A percentile compares a stretch with the other conserved stretches of the same genome.
These are phyloP conservation scores for Hyaloscypha hepaticicola DNA, from an alignment of 495 filamentous ascomycete species.

Conservation along the genomic window DNA sequence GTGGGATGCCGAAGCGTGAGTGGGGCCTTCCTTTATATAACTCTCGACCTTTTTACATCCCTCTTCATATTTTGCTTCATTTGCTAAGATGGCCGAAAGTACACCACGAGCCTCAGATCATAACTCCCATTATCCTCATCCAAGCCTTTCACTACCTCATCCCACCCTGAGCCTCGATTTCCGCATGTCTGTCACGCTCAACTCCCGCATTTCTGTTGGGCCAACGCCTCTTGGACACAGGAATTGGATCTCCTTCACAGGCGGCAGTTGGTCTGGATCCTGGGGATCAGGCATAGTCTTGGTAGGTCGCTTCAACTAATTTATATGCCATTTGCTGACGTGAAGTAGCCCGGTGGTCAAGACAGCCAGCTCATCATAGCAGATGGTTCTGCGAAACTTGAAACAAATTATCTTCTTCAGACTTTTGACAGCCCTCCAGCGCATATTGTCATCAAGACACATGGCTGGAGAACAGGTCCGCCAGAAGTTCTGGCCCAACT, in stretches of 20 bases:
- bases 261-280: conserved; percentile 58
- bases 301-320: conserved; percentile 38
- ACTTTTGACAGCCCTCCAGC: conserved; percentile 58
- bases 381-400: conserved; percentile 52
- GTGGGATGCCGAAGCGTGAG: conserved; percentile 18
- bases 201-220: conserved; percentile 54
- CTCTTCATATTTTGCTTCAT: neutral
- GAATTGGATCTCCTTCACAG: conserved; percentile 59
- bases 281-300: conserved; percentile 60
- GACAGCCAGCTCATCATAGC: conserved; percentile 58
- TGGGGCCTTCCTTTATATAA: neutral
- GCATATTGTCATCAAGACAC: conserved; percentile 55
- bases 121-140: conserved; percentile 22
- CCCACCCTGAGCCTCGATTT: conserved; percentile 58
- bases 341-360: conserved; percentile 55
- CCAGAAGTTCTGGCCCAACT: conserved; percentile 37
- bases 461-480: conserved; percentile 58
- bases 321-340: neutral
- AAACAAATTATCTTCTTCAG: conserved; percentile 55
- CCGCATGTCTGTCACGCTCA: conserved; percentile 59
- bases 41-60: neutral
- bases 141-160: conserved; percentile 26
- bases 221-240: conserved; percentile 54
- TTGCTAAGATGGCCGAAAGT: conserved; percentile 20
- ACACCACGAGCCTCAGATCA: conserved; percentile 16